Conservation (phyloP, 2,329 filamentous ascomycete species). For the Pleomassaria siparia region DNA sequence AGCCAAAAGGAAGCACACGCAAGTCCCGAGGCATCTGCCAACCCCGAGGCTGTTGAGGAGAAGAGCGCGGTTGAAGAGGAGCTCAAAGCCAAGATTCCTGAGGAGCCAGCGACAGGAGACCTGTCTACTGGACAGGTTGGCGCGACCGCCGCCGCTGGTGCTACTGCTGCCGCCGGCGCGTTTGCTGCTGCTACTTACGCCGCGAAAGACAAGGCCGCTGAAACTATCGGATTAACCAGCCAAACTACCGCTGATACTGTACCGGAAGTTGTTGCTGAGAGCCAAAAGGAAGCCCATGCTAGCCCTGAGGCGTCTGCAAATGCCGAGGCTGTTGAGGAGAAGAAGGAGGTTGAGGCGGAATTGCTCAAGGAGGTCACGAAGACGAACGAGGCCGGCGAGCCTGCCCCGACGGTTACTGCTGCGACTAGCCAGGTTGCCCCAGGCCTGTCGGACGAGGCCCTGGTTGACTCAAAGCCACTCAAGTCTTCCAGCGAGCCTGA, state of each 20-base stretch:
- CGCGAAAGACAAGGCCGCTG: constrained; percentile 40
- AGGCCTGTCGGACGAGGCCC: constrained; percentile 27
- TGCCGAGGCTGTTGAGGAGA: constrained; percentile 65
- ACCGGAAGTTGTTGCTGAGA: constrained; percentile 67
- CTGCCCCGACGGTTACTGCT: constrained; percentile 27
- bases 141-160: constrained; percentile 44
- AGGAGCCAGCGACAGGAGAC: constrained; percentile 58
- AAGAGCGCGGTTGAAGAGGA: constrained; percentile 73
- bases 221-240: constrained; percentile 45
- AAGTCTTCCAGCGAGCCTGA: constrained; percentile 34
- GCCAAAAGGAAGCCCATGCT: constrained; percentile 63
- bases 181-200: constrained; percentile 31
- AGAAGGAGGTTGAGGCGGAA: constrained; percentile 71
- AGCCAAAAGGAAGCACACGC: constrained; percentile 68
- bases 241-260: constrained; percentile 43
- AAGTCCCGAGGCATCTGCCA: constrained; percentile 68
- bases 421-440: constrained; percentile 41
- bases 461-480: constrained; percentile 31
- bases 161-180: constrained; percentile 46
- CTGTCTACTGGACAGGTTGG: constrained; percentile 42
- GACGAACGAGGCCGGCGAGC: constrained; percentile 46
- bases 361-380: constrained; percentile 63
- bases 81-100: constrained; percentile 66
- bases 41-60: constrained; percentile 66
- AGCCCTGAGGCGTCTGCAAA: constrained; percentile 68